Evolutionary conservation across 2,329 filamentous ascomycete genomes (phyloP), one percentile per base, ranked within the genome.

Genomic region (Verticillium longisporum): DNA sequence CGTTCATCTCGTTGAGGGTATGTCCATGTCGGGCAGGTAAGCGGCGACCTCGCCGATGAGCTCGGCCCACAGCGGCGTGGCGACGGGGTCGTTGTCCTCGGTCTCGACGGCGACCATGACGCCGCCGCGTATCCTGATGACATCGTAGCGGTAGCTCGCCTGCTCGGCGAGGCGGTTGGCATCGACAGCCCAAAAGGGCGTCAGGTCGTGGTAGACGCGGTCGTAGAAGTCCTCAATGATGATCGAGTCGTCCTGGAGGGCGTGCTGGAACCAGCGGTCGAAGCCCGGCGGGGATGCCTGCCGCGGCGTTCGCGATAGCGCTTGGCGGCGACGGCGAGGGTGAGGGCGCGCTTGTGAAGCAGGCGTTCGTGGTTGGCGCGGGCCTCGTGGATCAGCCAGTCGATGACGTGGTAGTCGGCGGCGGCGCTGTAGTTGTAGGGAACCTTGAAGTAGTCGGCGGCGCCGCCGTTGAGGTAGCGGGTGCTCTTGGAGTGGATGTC

Each of bases 1-100:
- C 84, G 69, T 88, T 86, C 73, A 87, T 78, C 59, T 80, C 77
- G 68, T 89, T 88, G 74, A 88, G 83, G 85, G 82, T 75, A 88
- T 87, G 68, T 88, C 85, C 69, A 89, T 82, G 63, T 89, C 85
- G 4, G 86, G 86, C 26, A 89, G 69, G 57, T 79, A 74, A 14
- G 77, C 69, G 32, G 82, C 79, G 38, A 86, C 83, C 61, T 82
- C 80, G 2, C 69, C 66, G 26, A 87, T 78, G 13, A 85, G 73
- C 3, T 71, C 68, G 1, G 78, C 77, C 81, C 81, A 83, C 26
- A 77, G 71, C 67, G 79, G 68, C 54, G 82, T 66, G 77, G 79
- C 81, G 3, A 74, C 71, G 31, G 80, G 79, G 36, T 71, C 74
- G 33, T 70, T 72, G 32, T 72, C 69, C 15, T 71, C 71, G 54